phyloP scores from a whole-genome alignment of 2,329 filamentous ascomycete species.

The Beauveria australis region DNA sequence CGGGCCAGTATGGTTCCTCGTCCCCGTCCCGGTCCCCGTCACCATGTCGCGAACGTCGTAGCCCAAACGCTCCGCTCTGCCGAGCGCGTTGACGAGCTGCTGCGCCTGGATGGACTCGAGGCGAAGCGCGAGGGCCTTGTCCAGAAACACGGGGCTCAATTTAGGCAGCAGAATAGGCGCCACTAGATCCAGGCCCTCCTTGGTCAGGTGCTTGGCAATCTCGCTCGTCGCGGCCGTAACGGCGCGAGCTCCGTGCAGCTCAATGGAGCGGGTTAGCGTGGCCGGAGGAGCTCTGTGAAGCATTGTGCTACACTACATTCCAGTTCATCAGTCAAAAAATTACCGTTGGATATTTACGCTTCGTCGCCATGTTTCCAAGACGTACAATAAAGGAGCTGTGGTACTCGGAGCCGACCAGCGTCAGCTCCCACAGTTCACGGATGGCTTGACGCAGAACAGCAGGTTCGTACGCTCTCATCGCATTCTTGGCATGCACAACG shows the following conservation, averaged over 20 bases:
- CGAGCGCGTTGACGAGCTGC: constrained; percentile 48
- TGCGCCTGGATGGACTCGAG: constrained; percentile 46
- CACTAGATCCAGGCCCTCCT: constrained; percentile 37
- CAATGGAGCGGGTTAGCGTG: constrained; percentile 31
- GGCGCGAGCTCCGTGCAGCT: constrained; percentile 38
- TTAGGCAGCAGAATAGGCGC: constrained; percentile 35
- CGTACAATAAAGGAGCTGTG: constrained; percentile 40
- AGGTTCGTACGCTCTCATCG: constrained; percentile 29
- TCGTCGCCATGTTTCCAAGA: constrained; percentile 11
- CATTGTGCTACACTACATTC: constrained; percentile 35
- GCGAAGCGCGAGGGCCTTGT: constrained; percentile 42
- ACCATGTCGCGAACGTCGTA: constrained; percentile 45
- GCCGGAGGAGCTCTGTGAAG: constrained; percentile 35
- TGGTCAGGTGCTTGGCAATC: constrained; percentile 32
- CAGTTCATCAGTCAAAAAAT: background rate
- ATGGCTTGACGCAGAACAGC: constrained; percentile 33
- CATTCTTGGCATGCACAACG: background rate
- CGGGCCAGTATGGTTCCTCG: background rate
- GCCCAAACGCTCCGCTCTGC: constrained; percentile 47
- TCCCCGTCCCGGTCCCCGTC: constrained; percentile 21
- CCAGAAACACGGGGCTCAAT: constrained; percentile 41
- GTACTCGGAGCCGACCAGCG: constrained; percentile 35
- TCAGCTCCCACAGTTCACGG: constrained; percentile 38
- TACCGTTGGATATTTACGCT: background rate
- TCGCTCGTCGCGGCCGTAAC: constrained; percentile 32